Base-by-base conservation (phyloP, 2,329 filamentous ascomycete species). In the Penicillium nordicum region DNA sequence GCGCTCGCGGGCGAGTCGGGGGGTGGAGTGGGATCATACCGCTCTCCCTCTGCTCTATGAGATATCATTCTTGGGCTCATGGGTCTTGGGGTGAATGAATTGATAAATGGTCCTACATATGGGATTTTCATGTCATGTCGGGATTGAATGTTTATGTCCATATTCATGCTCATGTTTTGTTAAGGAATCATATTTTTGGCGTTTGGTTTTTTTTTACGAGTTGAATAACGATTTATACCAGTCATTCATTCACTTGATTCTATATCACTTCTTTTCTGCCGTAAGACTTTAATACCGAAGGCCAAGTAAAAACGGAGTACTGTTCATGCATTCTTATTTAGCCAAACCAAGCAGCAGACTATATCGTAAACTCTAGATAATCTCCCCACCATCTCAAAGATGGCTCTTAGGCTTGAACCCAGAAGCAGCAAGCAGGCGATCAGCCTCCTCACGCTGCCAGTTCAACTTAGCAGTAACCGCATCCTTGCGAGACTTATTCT, bases 401-500 rank as follows among this genome's bases (percentile, higher is more conserved):
- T 68, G 69, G 44, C 70, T 72, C 68, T 72, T 73, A 16, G 63
- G 55, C 63, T 72, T 71, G 41, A 74, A 72, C 16, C 75, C 74
- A 57, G 68, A 67, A 25, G 70, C 69, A 58, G 57, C 62, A 60
- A 78, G 58, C 62, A 78, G 57, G 30, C 69, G 67, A 61, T 76
- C 69, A 5, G 69, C 67, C 64, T 76, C 71, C 32, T 69, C 64
- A 29, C 63, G 70, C 67, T 79, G 77, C 73, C 73, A 75, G 36
- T 73, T 65, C 63, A 78, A 62, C 76, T 79, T 67, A 63, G 75
- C 61, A 65, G 70, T 53, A 49, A 75, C 58, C 60, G 74, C 63
- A 69, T 79, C 71, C 72, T 76, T 73, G 63, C 79, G 65, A 73
- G 79, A 57, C 73, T 78, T 69, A 74, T 83, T 78, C 80, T 84